Base-by-base conservation (phyloP, 805 yeast genomes). In the Jamesozyma spencerorum region DNA sequence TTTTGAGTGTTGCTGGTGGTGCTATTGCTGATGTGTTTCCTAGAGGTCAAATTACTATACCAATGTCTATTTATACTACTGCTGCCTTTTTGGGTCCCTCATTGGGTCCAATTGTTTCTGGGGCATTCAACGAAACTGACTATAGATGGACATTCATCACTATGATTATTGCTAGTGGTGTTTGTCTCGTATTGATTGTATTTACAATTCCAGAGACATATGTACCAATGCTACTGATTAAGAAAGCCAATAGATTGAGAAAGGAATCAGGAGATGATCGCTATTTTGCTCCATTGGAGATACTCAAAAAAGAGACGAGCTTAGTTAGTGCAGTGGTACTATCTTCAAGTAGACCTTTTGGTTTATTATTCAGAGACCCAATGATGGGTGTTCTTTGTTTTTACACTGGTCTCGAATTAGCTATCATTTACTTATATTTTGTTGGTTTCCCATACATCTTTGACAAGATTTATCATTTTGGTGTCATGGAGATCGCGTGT, bases 121-220 rank as follows among this genome's bases (percentile, higher is more conserved):
- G 78, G 27, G 77, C 73, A 17, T 65, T 74, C 14, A 65, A 71
- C 38, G 55, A 69, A 34, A 53, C 61, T 19, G 54, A 64, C 36
- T 82, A 84, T 78, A 70, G 81, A 56, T 84, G 92, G 92, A 74
- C 79, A 13, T 82, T 81, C 51, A 73, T 73, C 49, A 72, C 77
- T 7, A 60, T 81, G 51, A 60, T 80, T 17, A 76, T 82, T n/a
- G 74, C 77, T 47, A 71, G 79, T 47, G 84, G 79, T 3, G 69
- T 72, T 2, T 65, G 77, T 48, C 66, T 77, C 45, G 60, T 58
- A 42, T 64, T 64, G 54, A 71, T 64, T 12, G 60, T 54, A 4
- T 47, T 65, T 47, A 73, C 67, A 31, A 74, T 70, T 45, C 81
- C 72, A 3, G 95, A 85, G 62, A 85, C 85, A 1, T 78, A 79